Percentiles rank a stretch among this genome's conserved stretches.
These are phyloP conservation scores for Acanthamoeba sp. DNA, from an alignment of 208 protist species.

Conservation along the genomic window DNA sequence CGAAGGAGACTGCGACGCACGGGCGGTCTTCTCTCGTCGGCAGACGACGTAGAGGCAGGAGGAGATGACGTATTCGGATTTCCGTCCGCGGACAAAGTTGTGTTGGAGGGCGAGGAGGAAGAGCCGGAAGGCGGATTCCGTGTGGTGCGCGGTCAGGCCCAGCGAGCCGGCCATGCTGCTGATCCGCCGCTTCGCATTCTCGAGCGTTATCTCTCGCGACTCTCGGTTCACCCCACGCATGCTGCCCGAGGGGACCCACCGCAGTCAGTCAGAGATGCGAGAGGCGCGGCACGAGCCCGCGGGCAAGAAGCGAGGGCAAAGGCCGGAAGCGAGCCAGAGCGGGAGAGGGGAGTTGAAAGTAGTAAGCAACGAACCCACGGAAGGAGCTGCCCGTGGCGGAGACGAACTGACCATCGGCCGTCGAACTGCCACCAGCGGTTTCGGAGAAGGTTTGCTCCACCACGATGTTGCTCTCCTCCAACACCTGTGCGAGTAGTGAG, in stretches of 20 bases:
- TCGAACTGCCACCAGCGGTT: conserved; percentile 73
- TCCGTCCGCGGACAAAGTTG: conserved; percentile 85
- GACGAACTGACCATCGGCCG: conserved; percentile 86
- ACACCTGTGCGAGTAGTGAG: conserved; percentile 49
- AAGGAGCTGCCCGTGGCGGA: conserved; percentile 62
- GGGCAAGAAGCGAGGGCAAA: no score
- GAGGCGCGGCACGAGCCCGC: no score
- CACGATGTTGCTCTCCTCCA: conserved; percentile 87
- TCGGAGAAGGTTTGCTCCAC: conserved; percentile 84
- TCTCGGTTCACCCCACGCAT: neutral
- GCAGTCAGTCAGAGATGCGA: neutral
- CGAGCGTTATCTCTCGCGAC: conserved; percentile 72
- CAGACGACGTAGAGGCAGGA: conserved; percentile 93
- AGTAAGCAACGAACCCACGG: neutral
- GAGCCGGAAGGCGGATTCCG: conserved; percentile 83
- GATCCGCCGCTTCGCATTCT: conserved; percentile 77
- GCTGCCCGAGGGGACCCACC: neutral
- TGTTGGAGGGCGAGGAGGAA: conserved; percentile 82
- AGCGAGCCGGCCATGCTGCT: conserved; percentile 81
- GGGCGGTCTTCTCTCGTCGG: conserved; percentile 86
- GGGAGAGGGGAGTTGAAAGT: neutral
- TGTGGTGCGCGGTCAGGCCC: conserved; percentile 83
- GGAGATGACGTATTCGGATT: conserved; percentile 87
- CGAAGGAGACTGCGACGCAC: neutral
- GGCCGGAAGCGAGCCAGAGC: no score